phyloP scores from a whole-genome alignment of 148 eudicot species.

The Nepenthes gracilis region DNA sequence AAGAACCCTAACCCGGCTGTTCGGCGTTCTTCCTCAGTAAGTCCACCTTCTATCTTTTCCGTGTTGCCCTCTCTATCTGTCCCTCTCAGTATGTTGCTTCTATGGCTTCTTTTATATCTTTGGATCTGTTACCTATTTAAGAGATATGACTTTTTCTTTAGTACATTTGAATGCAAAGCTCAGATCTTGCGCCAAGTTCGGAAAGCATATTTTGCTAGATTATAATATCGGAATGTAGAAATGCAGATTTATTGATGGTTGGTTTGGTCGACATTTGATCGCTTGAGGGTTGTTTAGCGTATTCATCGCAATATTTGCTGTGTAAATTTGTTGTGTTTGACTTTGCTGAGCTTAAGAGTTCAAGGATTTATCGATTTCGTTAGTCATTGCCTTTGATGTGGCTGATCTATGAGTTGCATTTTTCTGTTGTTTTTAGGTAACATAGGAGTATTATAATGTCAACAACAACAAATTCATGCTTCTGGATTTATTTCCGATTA shows the following conservation, averaged over 20 bases:
- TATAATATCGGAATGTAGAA: neutral
- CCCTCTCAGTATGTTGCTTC: neutral
- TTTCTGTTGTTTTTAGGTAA: neutral
- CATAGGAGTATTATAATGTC: neutral
- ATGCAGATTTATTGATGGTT: neutral
- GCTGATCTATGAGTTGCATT: neutral
- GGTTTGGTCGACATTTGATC: neutral
- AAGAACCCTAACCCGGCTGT: slow-evolving; percentile 8
- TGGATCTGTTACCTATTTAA: slow-evolving; percentile 6
- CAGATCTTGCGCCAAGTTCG: neutral
- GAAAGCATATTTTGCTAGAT: neutral
- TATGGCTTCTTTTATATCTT: neutral
- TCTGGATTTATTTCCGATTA: neutral
- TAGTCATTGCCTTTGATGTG: neutral
- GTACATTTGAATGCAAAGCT: neutral
- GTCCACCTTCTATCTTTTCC: slow-evolving; percentile 2
- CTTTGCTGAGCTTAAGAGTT: too few relatives aligned
- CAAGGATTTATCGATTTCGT: neutral
- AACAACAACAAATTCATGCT: neutral
- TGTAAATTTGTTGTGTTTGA: neutral
- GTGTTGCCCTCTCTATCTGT: neutral
- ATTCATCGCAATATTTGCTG: neutral
- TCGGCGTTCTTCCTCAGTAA: slow-evolving; percentile 15
- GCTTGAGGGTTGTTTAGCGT: neutral
- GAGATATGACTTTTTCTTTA: slow-evolving; percentile 1